Evolutionary conservation across 345 rosid species (phyloP), one percentile per base, ranked within the genome.

Genomic region (Eucalyptus camaldulensis): DNA sequence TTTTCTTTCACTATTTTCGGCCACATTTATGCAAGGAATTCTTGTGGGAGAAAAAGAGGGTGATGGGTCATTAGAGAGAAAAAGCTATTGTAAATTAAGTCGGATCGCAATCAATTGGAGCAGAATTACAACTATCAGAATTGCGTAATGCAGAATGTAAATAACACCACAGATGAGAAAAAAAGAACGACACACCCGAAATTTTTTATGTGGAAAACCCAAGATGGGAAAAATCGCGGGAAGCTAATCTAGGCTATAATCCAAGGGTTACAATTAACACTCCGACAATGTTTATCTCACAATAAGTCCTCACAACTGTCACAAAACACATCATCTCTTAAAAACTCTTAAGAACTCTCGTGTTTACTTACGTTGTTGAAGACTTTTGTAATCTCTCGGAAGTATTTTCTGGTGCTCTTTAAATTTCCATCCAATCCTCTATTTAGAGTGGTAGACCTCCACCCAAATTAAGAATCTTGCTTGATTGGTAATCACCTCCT

Each of bases 271-370:
- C 19, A 65, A 65, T 29, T 65, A n/a, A 65, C 37, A 29, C 72
- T 65, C 19, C 1, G 3, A n/a, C 0, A 1, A 1, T n/a, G 19
- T 65, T n/a, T 65, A 15, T 65, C 13, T 65, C 37, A 14, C 37
- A 14, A 29, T n/a, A 29, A n/a, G 31, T 65, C 19, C 6, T n/a
- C 37, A 65, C 19, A 65, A n/a, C 21, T 4, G 3, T 65, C 21
- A 65, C 37, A 65, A 1, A n/a, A 65, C 37, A n/a, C 21, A n/a
- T 7, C 37, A 8, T 65, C 17, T 13, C 19, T 65, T 65, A 65
- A 29, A 29, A 29, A 65, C 72, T 29, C 19, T 13, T 4, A n/a
- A 65, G 17, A 65, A 29, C 19, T 62, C 16, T 65, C 0, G 17
- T 13, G 6, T 62, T 62, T 65, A 65, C 19, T 13, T 4, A 65